Evolutionary conservation across 495 filamentous ascomycete genomes (phyloP).

Genomic region (Schizothecium vesticola): DNA sequence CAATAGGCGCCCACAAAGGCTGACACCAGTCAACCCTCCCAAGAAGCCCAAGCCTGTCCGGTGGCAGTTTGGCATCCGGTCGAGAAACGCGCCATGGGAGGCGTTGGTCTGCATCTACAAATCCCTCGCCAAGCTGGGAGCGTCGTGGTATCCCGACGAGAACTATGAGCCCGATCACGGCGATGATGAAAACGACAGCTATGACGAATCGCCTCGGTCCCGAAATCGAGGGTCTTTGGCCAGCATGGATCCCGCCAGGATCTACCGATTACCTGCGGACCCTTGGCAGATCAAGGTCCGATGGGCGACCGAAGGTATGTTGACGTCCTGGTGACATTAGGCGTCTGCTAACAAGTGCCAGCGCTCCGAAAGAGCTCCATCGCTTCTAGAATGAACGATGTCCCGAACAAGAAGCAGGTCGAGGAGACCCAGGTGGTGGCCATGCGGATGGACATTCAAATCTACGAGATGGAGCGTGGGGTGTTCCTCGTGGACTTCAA

Average conservation of each 20-base stretch:
- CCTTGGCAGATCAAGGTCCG: slow-evolving; percentile 93
- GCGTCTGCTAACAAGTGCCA: slow-evolving; percentile 16
- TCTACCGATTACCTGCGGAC: slow-evolving; percentile 79
- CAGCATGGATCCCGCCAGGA: slow-evolving; percentile 31
- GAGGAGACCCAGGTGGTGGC: slow-evolving; percentile 53
- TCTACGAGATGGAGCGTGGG: slow-evolving; percentile 89
- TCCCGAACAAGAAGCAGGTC: slow-evolving; percentile 35
- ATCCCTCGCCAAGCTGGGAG: slow-evolving; percentile 78
- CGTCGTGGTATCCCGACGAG: slow-evolving; percentile 69
- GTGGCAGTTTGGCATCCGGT: slow-evolving; percentile 97
- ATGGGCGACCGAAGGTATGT: slow-evolving; percentile 71
- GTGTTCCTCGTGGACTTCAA: slow-evolving; percentile 98
- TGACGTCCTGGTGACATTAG: slow-evolving; percentile 8
- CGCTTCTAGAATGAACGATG: slow-evolving; percentile 29
- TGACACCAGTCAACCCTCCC: slow-evolving; percentile 52
- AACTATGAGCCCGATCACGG: slow-evolving; percentile 41
- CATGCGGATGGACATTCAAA: slow-evolving; percentile 91
- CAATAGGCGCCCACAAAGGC: slow-evolving; percentile 60
- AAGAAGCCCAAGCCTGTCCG: slow-evolving; percentile 69
- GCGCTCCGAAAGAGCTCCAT: slow-evolving; percentile 36
- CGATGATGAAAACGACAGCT: slow-evolving; percentile 21
- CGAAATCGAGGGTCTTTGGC: slow-evolving; percentile 15
- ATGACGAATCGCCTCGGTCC: slow-evolving; percentile 13
- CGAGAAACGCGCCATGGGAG: slow-evolving; percentile 86
- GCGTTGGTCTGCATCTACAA: slow-evolving; percentile 92